A percentile compares a stretch with the other conserved stretches of the same genome.
These are phyloP conservation scores for Heliamphora pulchella DNA, from an alignment of 179 eudicot genomes.

Conservation along the genomic window DNA sequence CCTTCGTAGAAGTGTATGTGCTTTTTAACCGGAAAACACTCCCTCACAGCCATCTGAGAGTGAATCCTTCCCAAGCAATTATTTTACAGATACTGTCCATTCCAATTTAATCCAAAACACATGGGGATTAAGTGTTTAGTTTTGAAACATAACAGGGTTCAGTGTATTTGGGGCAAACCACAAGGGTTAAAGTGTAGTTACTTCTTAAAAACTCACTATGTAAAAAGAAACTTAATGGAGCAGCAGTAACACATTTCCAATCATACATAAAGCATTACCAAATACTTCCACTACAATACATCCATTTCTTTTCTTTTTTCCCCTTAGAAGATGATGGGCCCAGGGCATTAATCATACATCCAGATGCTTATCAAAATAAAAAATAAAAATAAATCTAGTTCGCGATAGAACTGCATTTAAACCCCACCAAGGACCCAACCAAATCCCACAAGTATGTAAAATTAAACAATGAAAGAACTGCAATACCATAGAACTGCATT, in stretches of 20 bases:
- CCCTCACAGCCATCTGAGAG: too few relatives aligned
- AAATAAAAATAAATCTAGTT: too few relatives aligned
- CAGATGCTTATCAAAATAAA: not conserved
- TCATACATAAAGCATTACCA: not conserved
- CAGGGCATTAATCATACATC: not conserved
- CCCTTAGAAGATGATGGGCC: not conserved
- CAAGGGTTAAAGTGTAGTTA: not conserved
- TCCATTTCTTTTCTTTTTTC: not conserved
- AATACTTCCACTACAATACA: not conserved
- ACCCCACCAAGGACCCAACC: not conserved
- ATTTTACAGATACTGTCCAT: too few relatives aligned
- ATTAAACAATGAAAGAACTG: too few relatives aligned
- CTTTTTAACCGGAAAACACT: too few relatives aligned
- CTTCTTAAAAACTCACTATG: not conserved
- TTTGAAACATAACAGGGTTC: too few relatives aligned
- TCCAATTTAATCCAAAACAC: too few relatives aligned
- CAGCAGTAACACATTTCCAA: too few relatives aligned
- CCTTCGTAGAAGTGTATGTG: too few relatives aligned
- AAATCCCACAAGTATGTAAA: not conserved
- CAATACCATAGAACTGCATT: too few relatives aligned
- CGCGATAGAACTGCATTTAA: not conserved
- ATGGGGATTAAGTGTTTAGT: too few relatives aligned
- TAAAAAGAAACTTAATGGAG: not conserved
- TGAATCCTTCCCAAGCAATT: too few relatives aligned
- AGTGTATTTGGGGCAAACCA: not conserved